Percentiles rank a stretch among this genome's conserved stretches.
Evolutionary conservation across 2,329 filamentous ascomycete genomes (phyloP).

Genomic region (Mycosphaerelloides madeirae): DNA sequence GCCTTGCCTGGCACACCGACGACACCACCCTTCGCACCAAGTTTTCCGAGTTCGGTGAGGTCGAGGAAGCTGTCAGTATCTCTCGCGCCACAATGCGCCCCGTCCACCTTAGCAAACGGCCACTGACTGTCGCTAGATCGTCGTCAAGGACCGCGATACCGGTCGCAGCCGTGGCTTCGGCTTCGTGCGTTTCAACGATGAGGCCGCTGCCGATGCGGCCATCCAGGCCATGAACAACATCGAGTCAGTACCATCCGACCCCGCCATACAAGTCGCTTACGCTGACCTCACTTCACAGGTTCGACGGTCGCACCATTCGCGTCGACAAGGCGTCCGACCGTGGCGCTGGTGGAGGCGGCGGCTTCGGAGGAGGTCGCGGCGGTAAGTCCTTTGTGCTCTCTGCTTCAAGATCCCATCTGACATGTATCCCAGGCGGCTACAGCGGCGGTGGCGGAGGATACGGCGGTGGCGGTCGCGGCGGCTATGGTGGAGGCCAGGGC

Average conservation of each 20-base stretch:
- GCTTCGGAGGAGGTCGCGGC: conserved; percentile 40
- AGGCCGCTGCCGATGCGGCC: conserved; percentile 70
- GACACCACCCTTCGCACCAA: conserved; percentile 80
- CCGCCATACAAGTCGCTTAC: background rate
- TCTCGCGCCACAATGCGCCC: background rate
- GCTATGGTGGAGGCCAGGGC: conserved; percentile 21
- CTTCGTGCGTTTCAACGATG: conserved; percentile 82
- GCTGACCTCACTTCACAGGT: conserved; percentile 50
- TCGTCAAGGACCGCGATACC: conserved; percentile 96
- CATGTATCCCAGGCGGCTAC: conserved; percentile 12
- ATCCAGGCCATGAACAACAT: conserved; percentile 79
- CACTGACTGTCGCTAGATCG: conserved; percentile 57
- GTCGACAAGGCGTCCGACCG: conserved; percentile 93
- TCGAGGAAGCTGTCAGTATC: conserved; percentile 88
- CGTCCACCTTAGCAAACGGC: conserved; percentile 1
- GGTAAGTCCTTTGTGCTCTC: conserved; percentile 25
- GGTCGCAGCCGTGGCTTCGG: conserved; percentile 95
- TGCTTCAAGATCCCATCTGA: background rate
- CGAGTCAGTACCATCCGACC: conserved; percentile 59
- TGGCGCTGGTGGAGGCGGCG: conserved; percentile 57
- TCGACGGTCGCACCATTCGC: conserved; percentile 89
- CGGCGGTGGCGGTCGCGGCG: conserved; percentile 24
- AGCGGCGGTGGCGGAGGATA: conserved; percentile 21
- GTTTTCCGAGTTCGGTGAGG: conserved; percentile 83
- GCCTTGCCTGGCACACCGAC: conserved; percentile 97